phyloP scores from a whole-genome alignment of 768 basidiomycete genomes.

The Dictyophora rubrovolvata region DNA sequence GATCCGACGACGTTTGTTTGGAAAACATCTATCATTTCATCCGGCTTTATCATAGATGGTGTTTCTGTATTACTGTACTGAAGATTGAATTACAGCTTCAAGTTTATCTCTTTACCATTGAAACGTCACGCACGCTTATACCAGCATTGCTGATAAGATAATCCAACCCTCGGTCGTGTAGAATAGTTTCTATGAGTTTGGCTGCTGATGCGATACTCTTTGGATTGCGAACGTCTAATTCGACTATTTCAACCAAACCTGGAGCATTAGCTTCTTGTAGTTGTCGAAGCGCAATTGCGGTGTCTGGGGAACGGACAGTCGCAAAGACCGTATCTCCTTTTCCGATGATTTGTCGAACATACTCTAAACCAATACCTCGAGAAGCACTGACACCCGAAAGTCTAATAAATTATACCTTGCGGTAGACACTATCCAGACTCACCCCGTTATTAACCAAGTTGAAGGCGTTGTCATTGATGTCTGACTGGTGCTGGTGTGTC shows the following conservation, averaged over 20 bases:
- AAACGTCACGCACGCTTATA: constrained; percentile 17
- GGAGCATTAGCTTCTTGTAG: constrained; percentile 11
- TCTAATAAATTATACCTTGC: neutral
- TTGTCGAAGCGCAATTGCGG: constrained; percentile 13
- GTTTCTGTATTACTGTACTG: constrained; percentile 19
- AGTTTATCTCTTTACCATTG: neutral
- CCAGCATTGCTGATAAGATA: constrained; percentile 32
- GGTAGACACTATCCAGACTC: neutral
- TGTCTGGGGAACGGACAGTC: constrained; percentile 16
- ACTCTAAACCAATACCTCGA: constrained; percentile 15
- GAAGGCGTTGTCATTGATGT: too few species aligned
- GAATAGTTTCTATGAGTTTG: constrained; percentile 16
- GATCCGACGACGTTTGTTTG: constrained; percentile 27
- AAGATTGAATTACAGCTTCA: neutral
- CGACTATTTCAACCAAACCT: constrained; percentile 24
- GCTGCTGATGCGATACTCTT: constrained; percentile 20
- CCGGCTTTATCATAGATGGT: constrained; percentile 18
- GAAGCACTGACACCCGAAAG: constrained; percentile 10
- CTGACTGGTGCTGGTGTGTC: too few species aligned
- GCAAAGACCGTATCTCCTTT: constrained; percentile 17
- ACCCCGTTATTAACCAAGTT: constrained; percentile 10
- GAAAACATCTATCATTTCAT: constrained; percentile 17
- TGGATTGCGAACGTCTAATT: constrained; percentile 22
- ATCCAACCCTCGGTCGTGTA: constrained; percentile 25
- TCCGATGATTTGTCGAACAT: constrained; percentile 12